These are phyloP conservation scores for Vitis rotundifolia DNA, from an alignment of 164 flowering plant species.

Conservation along the genomic window DNA sequence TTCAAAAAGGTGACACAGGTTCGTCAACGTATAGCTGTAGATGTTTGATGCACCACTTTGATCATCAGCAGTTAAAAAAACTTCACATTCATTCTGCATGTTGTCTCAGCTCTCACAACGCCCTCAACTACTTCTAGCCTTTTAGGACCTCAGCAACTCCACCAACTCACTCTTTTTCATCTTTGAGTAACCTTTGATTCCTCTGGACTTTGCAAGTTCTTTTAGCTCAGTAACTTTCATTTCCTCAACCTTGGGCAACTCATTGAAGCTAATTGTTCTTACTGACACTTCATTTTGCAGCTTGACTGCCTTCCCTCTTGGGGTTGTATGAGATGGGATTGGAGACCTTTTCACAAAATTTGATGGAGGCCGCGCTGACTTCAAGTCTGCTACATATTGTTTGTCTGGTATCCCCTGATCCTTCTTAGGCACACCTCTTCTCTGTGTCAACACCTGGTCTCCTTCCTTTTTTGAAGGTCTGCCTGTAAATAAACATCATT, in stretches of 20 bases:
- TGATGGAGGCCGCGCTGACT: constrained; percentile 47
- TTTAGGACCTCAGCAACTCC: constrained; percentile 35
- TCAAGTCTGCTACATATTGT: constrained; percentile 17
- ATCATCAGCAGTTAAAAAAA: no score
- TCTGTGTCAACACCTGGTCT: constrained; percentile 8
- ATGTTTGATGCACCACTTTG: no score
- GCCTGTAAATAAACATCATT: constrained; percentile 17
- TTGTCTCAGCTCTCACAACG: no score
- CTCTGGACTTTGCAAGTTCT: constrained; percentile 62
- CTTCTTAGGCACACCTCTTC: constrained; percentile 19
- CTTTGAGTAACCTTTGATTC: constrained; percentile 67
- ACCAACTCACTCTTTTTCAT: constrained; percentile 62
- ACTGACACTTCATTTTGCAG: constrained; percentile 11
- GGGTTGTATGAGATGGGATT: constrained; percentile 33
- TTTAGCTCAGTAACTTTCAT: constrained; percentile 63
- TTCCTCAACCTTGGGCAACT: constrained; percentile 21
- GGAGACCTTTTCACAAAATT: constrained; percentile 61
- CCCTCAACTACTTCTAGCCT: no score
- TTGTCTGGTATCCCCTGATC: constrained; percentile 13
- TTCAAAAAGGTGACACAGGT: no score
- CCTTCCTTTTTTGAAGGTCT: constrained; percentile 16
- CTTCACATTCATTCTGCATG: no score
- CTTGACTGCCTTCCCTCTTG: constrained; percentile 19
- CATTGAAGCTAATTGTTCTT: constrained; percentile 5
- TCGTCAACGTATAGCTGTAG: no score